A percentile compares a stretch with the other conserved stretches of the same genome.
Evolutionary conservation across 2,329 filamentous ascomycete species (phyloP).

Genomic region (Ceratocystis papillata): DNA sequence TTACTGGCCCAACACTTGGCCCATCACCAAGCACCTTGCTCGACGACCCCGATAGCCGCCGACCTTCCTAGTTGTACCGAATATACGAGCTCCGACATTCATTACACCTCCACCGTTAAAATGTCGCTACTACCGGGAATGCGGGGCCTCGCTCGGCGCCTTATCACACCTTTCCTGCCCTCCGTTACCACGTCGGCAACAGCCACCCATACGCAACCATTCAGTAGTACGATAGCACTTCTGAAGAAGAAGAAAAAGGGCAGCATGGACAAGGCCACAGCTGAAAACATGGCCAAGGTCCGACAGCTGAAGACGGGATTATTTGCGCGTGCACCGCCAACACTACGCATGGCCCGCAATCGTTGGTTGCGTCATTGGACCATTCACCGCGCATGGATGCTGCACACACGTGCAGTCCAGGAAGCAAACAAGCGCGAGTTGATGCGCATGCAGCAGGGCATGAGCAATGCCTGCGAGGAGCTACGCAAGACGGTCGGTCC

Average conservation of each 20-base stretch:
- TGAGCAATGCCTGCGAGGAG: conserved; percentile 77
- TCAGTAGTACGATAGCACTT: conserved; percentile 30
- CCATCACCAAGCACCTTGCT: not conserved
- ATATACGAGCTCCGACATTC: not conserved
- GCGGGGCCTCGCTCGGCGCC: conserved; percentile 19
- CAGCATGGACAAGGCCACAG: conserved; percentile 27
- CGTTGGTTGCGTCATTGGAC: conserved; percentile 93
- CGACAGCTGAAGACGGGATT: conserved; percentile 39
- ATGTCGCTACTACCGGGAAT: conserved; percentile 22
- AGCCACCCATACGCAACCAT: conserved; percentile 22
- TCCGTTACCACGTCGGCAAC: not conserved
- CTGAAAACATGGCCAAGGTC: conserved; percentile 31
- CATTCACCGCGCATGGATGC: conserved; percentile 89
- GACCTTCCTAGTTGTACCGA: not conserved
- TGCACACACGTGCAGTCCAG: conserved; percentile 62
- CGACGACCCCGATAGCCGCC: not conserved
- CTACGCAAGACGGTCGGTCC: conserved; percentile 52
- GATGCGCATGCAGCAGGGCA: conserved; percentile 67
- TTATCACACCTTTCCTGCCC: conserved; percentile 16
- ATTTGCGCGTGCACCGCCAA: conserved; percentile 46
- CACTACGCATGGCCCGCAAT: conserved; percentile 79
- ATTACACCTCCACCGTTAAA: not conserved
- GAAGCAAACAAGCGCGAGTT: conserved; percentile 57
- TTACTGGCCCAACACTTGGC: not conserved
- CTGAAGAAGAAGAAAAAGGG: conserved; percentile 29